Evolutionary conservation across 2,329 filamentous ascomycete species (phyloP).

Genomic region (Catunica adiposa): DNA sequence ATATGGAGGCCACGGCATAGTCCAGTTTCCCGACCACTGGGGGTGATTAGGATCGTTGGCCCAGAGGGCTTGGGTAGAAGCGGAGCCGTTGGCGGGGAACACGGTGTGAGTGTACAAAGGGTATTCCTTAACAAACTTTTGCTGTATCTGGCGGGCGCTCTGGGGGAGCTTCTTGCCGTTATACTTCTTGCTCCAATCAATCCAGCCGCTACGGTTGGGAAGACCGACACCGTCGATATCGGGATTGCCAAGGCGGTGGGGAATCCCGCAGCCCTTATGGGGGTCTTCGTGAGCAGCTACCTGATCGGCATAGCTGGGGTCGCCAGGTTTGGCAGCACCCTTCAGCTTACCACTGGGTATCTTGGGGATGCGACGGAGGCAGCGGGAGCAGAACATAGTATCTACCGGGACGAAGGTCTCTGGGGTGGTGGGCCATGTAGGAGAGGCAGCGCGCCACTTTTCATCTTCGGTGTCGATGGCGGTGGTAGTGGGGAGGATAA

Average conservation of each 20-base stretch:
- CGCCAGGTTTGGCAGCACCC: not conserved
- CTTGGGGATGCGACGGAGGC: conserved; percentile 9
- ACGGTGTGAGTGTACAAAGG: conserved; percentile 13
- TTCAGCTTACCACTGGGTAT: not conserved
- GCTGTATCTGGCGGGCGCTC: not conserved
- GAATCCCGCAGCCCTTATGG: conserved; percentile 11
- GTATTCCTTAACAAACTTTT: conserved; percentile 8
- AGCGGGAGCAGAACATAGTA: conserved; percentile 13
- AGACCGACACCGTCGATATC: conserved; percentile 9
- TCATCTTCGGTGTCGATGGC: not conserved
- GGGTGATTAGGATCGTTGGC: conserved; percentile 12
- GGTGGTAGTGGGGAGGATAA: not conserved
- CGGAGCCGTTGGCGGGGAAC: conserved; percentile 11
- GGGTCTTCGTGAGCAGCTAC: conserved; percentile 10
- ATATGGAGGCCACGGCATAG: conserved; percentile 14
- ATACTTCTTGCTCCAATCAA: conserved; percentile 10
- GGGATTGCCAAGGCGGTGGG: conserved; percentile 7
- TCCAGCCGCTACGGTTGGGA: conserved; percentile 14
- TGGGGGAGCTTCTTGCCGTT: conserved; percentile 5
- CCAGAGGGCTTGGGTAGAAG: conserved; percentile 11
- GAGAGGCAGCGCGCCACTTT: conserved; percentile 4
- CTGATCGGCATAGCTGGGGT: conserved; percentile 4
- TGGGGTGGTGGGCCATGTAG: conserved; percentile 2
- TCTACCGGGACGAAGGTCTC: conserved; percentile 2
- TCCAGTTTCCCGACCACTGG: conserved; percentile 4